A percentile compares a stretch with the other conserved stretches of the same genome.
Conservation (phyloP, 2,329 filamentous ascomycete genomes). For the Paraphoma sp. region DNA sequence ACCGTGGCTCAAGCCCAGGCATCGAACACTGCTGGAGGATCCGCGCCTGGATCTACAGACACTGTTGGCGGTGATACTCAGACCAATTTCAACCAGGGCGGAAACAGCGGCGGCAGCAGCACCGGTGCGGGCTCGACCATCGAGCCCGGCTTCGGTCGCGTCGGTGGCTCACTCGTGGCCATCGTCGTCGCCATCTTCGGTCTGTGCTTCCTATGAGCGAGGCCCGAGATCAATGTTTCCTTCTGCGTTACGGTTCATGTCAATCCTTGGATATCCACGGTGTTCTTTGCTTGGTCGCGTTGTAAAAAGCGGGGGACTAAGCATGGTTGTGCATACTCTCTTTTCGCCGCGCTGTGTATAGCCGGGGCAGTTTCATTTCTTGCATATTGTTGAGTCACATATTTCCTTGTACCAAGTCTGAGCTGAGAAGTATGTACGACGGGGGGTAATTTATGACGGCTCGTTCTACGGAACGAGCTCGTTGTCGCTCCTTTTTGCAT, state of each 20-base stretch:
- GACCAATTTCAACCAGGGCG: slow-evolving; percentile 34
- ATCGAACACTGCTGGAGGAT: background rate
- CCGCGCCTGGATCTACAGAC: slow-evolving; percentile 7
- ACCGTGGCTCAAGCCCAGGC: slow-evolving; percentile 13
- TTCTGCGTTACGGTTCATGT: background rate
- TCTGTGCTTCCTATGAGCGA: slow-evolving; percentile 37
- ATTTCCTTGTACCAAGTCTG: background rate
- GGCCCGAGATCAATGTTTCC: background rate
- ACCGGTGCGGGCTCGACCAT: slow-evolving; percentile 24
- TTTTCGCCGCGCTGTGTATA: background rate
- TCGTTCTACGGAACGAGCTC: background rate
- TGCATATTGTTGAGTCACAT: slow-evolving; percentile 14
- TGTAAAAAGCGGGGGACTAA: background rate
- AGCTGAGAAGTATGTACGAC: background rate
- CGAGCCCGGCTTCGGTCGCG: slow-evolving; percentile 31
- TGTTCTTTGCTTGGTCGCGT: slow-evolving; percentile 2
- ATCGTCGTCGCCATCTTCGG: slow-evolving; percentile 42
- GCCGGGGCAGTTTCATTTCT: slow-evolving; percentile 11
- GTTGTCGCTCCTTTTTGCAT: background rate
- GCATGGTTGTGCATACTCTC: background rate
- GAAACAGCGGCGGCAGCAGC: slow-evolving; percentile 12
- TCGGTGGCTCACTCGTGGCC: slow-evolving; percentile 43
- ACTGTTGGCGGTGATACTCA: slow-evolving; percentile 13
- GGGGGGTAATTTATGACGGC: background rate
- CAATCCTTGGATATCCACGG: slow-evolving; percentile 1